Evolutionary conservation across 495 filamentous ascomycete species (phyloP), one percentile per base, ranked within the genome.

Genomic region (Glarea lozoyensis): DNA sequence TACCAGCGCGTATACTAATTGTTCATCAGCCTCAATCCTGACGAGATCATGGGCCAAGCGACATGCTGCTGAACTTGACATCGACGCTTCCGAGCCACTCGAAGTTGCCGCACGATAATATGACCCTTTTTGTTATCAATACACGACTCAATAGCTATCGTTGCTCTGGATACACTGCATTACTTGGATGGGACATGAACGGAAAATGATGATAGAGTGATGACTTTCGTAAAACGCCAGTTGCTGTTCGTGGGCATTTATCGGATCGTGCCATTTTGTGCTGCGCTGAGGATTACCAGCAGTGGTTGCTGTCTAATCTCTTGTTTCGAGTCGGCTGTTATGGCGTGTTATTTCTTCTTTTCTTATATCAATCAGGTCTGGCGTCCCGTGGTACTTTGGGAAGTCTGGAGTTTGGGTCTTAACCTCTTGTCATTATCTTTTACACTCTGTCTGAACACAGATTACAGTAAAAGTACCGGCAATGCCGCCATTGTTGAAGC

Each of bases 41-140:
- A 86, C 87, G 13, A 86, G 92, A 50, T 73, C 82, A 51, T 98
- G 92, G 92, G 86, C 88, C 38, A 96, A 94, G 75, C 82, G 81
- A 60, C 66, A 76, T 43, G 73, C 73, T 10, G 58, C 57, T 10
- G 55, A 60, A 22, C 68, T 71, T 38, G 68, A 61, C 20, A 60
- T 75, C 45, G 55, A 58, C 39, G 46, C 47, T 7, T 43, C 49
- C 24, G 9, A 47, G 18, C 49, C 55, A 10, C 49, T 58, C 10
- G 53, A 58, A 16, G 13, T 19, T 24, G 35, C 38, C 19, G n/a
- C 49, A 15, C 49, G 42, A 51, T 58, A 49, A 37, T 42, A 44
- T 25, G 23, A 34, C 18, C 17, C 32, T 22, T 44, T 37, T 16
- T 16, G 9, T 35, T 16, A 38, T 52, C 32, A 42, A 36, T 51